Base-by-base conservation (phyloP, 495 filamentous ascomycete genomes). In the Lasiosphaeria ovina region DNA sequence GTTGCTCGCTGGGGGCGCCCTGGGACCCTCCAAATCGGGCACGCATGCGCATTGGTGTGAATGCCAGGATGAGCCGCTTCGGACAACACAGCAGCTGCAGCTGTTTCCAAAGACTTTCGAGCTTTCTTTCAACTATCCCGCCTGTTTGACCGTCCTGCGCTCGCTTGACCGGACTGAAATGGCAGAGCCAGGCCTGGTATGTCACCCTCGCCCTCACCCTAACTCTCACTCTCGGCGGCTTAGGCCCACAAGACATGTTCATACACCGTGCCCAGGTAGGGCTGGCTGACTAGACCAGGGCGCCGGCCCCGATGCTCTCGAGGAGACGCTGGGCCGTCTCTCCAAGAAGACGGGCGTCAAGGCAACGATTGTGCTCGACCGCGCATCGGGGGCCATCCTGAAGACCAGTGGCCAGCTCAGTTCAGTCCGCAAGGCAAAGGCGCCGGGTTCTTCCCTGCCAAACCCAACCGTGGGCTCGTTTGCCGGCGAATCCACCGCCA, bases 321-420 rank as follows among this genome's bases (percentile, higher is more conserved):
- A 77, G 35, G 76, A 87, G 65, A 76, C 80, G 0, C 71, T 89
- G 59, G 77, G 79, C 38, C 79, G 86, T 9, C 78, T 90, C 4
- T 80, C 83, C 53, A 83, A 83, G 66, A 88, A 88, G 54, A 76
- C 85, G 6, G 86, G 86, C 45, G 86, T 90, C 35, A 83, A 83
- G 65, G 85, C 82, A 55, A 84, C 84, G 35, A 76, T 89, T 6
- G 80, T 85, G 42, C 68, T 90, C 7, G 83, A 87, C 61, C 81
- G 84, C 17, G 67, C 75, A 2, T 79, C 79, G 17, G 86, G 84
- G n/a, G 73, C 83, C 11, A 84, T 90, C 55, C 69, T 89, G 54
- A 84, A 84, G 65, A 83, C 81, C 4, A 82, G 78, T 55, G 85
- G 86, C 54, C 76, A 86, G 56, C 66, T 83, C 31, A 76, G 79